A percentile compares a stretch with the other conserved stretches of the same genome.
phyloP scores from a whole-genome alignment of 2,329 filamentous ascomycete species.

The Trichophyton simii region DNA sequence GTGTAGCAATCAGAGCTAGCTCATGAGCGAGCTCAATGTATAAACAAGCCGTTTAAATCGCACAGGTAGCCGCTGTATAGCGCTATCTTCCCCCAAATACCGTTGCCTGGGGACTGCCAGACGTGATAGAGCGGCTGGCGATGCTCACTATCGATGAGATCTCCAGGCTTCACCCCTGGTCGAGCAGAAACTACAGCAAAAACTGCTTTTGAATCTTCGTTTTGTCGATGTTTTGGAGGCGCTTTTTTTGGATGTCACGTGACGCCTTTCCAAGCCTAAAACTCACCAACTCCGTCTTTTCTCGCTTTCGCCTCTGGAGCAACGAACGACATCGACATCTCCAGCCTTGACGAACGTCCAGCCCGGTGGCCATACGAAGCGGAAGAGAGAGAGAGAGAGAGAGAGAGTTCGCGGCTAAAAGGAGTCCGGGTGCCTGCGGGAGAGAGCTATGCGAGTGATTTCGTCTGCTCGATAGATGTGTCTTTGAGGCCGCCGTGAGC shows the following conservation, averaged over 20 bases:
- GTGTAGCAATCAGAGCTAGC: neutral
- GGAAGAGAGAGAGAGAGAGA: neutral
- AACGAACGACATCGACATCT: neutral
- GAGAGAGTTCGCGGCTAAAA: neutral
- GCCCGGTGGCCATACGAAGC: neutral
- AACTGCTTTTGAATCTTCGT: neutral
- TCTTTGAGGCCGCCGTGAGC: neutral
- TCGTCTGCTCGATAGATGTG: neutral
- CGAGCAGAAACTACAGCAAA: neutral
- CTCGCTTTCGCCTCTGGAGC: neutral
- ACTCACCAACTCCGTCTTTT: neutral
- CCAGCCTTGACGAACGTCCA: neutral
- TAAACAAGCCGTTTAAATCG: neutral
- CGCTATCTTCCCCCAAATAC: neutral
- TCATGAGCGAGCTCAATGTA: neutral
- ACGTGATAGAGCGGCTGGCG: neutral
- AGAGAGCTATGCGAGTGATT: slow-evolving; percentile 3
- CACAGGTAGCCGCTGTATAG: neutral
- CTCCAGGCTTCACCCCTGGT: neutral
- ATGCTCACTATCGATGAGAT: neutral
- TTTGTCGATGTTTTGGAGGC: neutral
- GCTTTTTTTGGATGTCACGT: neutral
- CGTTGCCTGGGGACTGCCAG: neutral
- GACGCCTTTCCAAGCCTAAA: neutral
- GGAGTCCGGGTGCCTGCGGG: neutral